Base-by-base conservation (phyloP, 2,329 filamentous ascomycete genomes). In the Parastagonospora avenae region DNA sequence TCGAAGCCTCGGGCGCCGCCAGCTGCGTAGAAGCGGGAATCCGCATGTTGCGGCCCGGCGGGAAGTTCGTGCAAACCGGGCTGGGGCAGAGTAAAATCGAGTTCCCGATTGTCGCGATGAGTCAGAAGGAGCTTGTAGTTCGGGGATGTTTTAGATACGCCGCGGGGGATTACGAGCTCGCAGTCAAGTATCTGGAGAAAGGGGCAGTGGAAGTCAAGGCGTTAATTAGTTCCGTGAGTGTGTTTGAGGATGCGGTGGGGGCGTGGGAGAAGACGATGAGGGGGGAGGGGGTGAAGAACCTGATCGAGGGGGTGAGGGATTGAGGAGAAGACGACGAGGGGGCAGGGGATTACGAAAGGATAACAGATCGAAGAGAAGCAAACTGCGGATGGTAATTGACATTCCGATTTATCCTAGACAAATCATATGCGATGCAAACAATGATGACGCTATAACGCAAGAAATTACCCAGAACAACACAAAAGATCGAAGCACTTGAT, bases 1-100 rank as follows among this genome's bases (percentile, higher is more conserved):
- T 97, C 72, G 93, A 97, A 77, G 96, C 92, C 78, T 97, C 93
- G 0, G 93, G 93, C 39, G 91, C 95, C 8, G 91, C 96, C 79
- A 90, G 87, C 75, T 92, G 89, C 72, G 88, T 97, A 63, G 85
- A 88, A 4, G 82, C 89, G 19, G 91, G 92, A 38, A 91, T 97
- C 69, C 91, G 91, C 83, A 86, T 90, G 12, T 82, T 89, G 70
- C 92, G 92, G 76, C 96, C 96, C 64, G 93, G 92, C 56, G 93
- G 93, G 59, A 96, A 94, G 77, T 93, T 96, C 50, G 96, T 97
- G 70, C 88, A 97, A 59, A 94, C 96, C 57, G 93, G 93, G 16
- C 91, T 97, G 8, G 93, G 93, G 58, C 91, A 88, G 80, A 90
- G 92, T 71, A 90, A 96, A 80, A 92, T 97, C 78, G 91, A 85